Conservation (phyloP, 2,329 filamentous ascomycete species). For the Metarhizium robertsii region DNA sequence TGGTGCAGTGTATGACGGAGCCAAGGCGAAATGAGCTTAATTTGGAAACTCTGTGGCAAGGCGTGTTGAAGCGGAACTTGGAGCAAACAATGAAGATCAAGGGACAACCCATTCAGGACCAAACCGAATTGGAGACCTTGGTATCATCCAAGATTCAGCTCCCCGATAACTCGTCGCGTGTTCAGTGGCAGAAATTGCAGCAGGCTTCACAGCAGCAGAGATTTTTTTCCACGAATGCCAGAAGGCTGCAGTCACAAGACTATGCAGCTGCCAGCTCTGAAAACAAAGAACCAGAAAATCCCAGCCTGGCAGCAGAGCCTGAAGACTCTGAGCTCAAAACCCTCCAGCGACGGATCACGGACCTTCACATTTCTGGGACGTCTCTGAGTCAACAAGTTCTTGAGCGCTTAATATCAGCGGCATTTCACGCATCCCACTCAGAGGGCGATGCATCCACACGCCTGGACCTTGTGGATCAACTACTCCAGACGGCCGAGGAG, state of each 20-base stretch:
- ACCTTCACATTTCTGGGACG: conserved; percentile 29
- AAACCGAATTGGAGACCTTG: conserved; percentile 19
- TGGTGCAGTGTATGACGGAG: conserved; percentile 51
- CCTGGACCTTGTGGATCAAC: conserved; percentile 29
- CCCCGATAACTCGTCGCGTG: conserved; percentile 17
- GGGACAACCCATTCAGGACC: conserved; percentile 14
- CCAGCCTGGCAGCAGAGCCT: neutral
- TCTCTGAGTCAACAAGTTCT: conserved; percentile 25
- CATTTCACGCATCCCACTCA: conserved; percentile 21
- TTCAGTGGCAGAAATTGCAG: conserved; percentile 26
- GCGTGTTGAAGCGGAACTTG: conserved; percentile 27
- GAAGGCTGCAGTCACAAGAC: conserved; percentile 11
- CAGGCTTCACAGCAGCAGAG: conserved; percentile 24
- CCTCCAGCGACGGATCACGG: conserved; percentile 21
- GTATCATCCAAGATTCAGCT: conserved; percentile 24
- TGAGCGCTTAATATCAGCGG: conserved; percentile 26
- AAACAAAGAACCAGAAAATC: neutral
- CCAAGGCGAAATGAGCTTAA: conserved; percentile 40
- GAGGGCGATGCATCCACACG: conserved; percentile 17
- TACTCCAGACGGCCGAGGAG: conserved; percentile 35
- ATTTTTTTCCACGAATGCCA: conserved; percentile 23
- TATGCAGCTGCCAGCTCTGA: neutral
- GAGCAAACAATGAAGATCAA: conserved; percentile 20
- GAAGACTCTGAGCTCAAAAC: conserved; percentile 9
- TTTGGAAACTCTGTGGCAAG: conserved; percentile 43